Percentiles rank a stretch among this genome's conserved stretches.
Evolutionary conservation across 176 grass and related monocot species (phyloP).

Genomic region (Rhynchospora tenuis): DNA sequence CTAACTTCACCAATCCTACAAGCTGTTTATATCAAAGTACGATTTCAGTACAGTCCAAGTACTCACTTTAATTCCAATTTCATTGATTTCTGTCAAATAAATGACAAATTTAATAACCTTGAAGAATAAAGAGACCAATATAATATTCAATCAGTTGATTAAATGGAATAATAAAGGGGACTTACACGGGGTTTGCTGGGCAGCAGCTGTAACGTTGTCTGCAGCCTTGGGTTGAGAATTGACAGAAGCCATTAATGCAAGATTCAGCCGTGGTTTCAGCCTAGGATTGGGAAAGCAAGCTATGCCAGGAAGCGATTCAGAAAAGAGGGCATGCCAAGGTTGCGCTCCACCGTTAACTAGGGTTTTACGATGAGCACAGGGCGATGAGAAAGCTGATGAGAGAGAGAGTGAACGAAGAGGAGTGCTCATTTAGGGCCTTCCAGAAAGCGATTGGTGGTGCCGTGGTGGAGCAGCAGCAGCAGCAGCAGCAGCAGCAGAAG

Average conservation of each 20-base stretch:
- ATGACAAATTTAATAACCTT: background rate
- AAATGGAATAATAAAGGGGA: background rate
- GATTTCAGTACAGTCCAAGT: background rate
- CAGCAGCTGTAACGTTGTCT: background rate
- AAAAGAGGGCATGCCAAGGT: background rate
- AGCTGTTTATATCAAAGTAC: conserved; percentile 8
- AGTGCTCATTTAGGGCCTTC: background rate
- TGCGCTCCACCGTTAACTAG: background rate
- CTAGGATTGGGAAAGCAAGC: background rate
- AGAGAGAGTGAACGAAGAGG: background rate
- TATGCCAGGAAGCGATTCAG: background rate
- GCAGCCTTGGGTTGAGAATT: background rate
- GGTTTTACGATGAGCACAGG: background rate
- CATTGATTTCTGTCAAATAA: background rate
- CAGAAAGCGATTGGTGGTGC: background rate
- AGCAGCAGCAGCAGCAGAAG: background rate
- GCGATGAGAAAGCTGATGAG: background rate
- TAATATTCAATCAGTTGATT: background rate
- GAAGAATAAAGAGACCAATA: background rate
- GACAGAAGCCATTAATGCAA: background rate
- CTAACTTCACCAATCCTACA: conserved; percentile 63
- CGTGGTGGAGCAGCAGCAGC: no score
- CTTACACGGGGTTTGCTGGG: conserved; percentile 5
- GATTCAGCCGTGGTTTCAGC: background rate
- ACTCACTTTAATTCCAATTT: background rate